Evolutionary conservation across 2,329 filamentous ascomycete genomes (phyloP).

Genomic region (Colletotrichum sp.): DNA sequence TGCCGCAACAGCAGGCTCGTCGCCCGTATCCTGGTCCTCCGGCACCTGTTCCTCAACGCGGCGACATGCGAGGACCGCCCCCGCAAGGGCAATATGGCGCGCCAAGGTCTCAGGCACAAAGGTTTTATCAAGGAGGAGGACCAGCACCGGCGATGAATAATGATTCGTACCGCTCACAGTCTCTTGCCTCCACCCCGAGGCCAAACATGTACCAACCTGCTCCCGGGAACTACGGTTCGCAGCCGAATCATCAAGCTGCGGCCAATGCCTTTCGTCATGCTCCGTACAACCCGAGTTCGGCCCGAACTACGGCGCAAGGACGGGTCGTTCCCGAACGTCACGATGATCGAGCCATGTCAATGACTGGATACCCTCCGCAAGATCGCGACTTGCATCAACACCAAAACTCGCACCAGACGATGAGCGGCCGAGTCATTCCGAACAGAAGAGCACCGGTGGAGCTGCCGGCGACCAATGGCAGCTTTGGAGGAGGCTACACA

Average conservation of each 20-base stretch:
- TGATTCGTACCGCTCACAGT: constrained; percentile 91
- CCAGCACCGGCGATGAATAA: constrained; percentile 77
- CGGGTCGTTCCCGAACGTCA: constrained; percentile 89
- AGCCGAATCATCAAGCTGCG: constrained; percentile 57
- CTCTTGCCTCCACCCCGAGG: constrained; percentile 78
- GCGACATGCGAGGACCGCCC: constrained; percentile 61
- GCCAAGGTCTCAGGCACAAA: constrained; percentile 53
- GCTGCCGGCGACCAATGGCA: constrained; percentile 39
- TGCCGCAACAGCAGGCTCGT: constrained; percentile 49
- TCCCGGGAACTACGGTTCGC: constrained; percentile 54
- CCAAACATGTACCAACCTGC: constrained; percentile 74
- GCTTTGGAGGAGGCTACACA: constrained; percentile 42
- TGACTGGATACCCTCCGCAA: constrained; percentile 76
- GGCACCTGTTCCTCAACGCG: constrained; percentile 52
- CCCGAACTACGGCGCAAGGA: constrained; percentile 88
- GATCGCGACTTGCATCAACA: constrained; percentile 61
- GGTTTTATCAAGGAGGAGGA: constrained; percentile 66
- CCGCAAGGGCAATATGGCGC: constrained; percentile 32
- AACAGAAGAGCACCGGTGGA: constrained; percentile 60
- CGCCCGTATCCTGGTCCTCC: constrained; percentile 49
- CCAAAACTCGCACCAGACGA: constrained; percentile 76
- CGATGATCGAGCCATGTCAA: constrained; percentile 93
- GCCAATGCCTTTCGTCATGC: constrained; percentile 81
- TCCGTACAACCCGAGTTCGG: constrained; percentile 70
- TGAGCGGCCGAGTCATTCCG: constrained; percentile 91